Evolutionary conservation across 305 asterid genomes (phyloP), one percentile per base, ranked within the genome.

Genomic region (Solanum aculeatissimum): DNA sequence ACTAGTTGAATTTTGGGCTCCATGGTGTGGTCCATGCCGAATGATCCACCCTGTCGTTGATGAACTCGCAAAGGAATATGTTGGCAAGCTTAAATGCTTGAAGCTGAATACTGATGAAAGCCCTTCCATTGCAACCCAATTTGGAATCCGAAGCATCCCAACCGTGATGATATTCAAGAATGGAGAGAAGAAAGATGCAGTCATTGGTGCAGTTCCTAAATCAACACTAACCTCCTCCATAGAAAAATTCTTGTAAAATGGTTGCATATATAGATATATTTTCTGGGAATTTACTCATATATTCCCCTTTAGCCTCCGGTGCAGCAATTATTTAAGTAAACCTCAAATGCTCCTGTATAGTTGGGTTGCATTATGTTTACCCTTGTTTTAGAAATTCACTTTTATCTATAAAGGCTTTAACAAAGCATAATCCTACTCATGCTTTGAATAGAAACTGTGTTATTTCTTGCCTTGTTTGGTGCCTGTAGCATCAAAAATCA

Each of bases 21-120:
- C 98, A 0, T 96, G 98, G 98, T 96, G 99, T 54, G 98, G 99
- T 55, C 99, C 99, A 0, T 96, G 99, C 90, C 93, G 93, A 57
- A 96, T 96, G 95, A 92, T 96, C 83, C 98, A 94, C 84, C 98
- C 98, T 0, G 88, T 95, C 79, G 90, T 96, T 6, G 96, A 92
- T 85, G 95, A 94, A 75, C 90, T 96, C 83, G 95, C 98, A 14
- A 91, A 91, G 88, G 85, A 91, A 11, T 96, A 91, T 54, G 83
- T 90, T 1, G 98, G 95, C 78, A 93, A 92, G 91, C 94, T 96
- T 57, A 91, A 92, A 84, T 93, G 93, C 91, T 96, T 72, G 92
- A 94, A 96, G 93, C 92, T 96, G 15, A 96, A 96, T 86, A 96
- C 99, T 0, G 98, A 96, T 35, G 99, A 91, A 54, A 54, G 92